Evolutionary conservation across 208 protist species (phyloP).

Genomic region (Acanthamoeba sp.): DNA sequence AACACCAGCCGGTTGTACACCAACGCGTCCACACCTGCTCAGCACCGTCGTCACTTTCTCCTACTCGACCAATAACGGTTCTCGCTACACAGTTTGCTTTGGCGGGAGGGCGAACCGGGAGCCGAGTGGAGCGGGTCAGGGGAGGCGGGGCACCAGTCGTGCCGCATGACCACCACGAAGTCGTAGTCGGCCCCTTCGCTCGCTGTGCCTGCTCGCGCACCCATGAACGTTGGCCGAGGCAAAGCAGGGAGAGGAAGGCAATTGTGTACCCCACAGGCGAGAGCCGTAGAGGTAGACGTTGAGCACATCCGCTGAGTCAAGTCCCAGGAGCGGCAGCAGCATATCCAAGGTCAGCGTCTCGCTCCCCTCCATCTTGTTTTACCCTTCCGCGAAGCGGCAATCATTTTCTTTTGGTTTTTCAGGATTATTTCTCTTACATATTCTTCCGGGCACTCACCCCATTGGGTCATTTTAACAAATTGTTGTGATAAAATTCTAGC

Average conservation of each 20-base stretch:
- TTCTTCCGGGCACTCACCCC: too few species aligned
- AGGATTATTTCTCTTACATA: too few species aligned
- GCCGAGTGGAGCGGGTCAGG: background rate
- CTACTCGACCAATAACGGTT: background rate
- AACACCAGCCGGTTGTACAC: slow-evolving; percentile 37
- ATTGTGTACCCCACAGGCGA: background rate
- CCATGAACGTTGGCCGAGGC: background rate
- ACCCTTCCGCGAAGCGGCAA: too few species aligned
- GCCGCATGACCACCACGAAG: slow-evolving; percentile 50
- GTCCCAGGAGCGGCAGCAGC: background rate
- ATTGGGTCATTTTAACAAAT: too few species aligned
- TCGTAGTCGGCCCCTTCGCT: background rate
- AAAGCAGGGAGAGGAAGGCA: background rate
- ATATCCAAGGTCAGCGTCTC: background rate
- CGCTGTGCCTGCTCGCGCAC: background rate
- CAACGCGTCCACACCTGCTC: slow-evolving; percentile 10
- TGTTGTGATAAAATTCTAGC: too few species aligned
- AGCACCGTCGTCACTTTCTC: background rate
- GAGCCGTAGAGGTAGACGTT: slow-evolving; percentile 54
- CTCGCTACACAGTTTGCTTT: background rate
- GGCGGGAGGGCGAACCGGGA: background rate
- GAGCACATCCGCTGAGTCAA: background rate
- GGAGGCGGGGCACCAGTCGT: background rate
- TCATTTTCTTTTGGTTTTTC: too few species aligned
- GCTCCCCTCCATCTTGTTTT: background rate